phyloP scores from a whole-genome alignment of 129 eudicot species.

The Escallonia rubra region DNA sequence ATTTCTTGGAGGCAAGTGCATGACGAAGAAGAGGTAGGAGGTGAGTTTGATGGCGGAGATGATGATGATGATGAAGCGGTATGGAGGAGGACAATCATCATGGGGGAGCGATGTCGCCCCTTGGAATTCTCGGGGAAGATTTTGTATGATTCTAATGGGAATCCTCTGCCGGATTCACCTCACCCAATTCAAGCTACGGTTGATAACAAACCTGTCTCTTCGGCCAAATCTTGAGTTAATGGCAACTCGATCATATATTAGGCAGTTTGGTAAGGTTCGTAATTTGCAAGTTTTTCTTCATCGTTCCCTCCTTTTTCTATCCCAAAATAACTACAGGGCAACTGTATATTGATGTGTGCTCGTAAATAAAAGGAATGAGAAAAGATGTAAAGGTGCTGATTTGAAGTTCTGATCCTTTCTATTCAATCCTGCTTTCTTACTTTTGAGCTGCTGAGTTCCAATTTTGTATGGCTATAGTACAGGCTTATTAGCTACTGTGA shows the following conservation, averaged over 20 bases:
- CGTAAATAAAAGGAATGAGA: background rate
- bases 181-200: conserved; percentile 12
- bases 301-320: too few relatives aligned
- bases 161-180: conserved; percentile 37
- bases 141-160: conserved; percentile 61
- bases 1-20: conserved; percentile 66
- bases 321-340: too few relatives aligned
- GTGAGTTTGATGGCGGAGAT: background rate
- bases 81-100: conserved; percentile 81
- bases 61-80: conserved; percentile 48
- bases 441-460: too few relatives aligned
- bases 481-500: too few relatives aligned
- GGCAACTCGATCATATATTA: too few relatives aligned
- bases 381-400: background rate
- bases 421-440: too few relatives aligned
- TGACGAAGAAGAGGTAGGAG: conserved; percentile 19
- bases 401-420: too few relatives aligned
- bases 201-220: conserved; percentile 4
- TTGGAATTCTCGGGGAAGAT: conserved; percentile 73
- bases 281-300: too few relatives aligned
- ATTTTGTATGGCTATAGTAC: too few relatives aligned
- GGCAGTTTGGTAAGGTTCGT: too few relatives aligned
- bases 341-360: background rate
- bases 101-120: conserved; percentile 80
- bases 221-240: conserved; percentile 11